Percentiles rank a stretch among this genome's conserved stretches.
Conservation (phyloP, 2,329 filamentous ascomycete genomes). For the Penicillium sp. region DNA sequence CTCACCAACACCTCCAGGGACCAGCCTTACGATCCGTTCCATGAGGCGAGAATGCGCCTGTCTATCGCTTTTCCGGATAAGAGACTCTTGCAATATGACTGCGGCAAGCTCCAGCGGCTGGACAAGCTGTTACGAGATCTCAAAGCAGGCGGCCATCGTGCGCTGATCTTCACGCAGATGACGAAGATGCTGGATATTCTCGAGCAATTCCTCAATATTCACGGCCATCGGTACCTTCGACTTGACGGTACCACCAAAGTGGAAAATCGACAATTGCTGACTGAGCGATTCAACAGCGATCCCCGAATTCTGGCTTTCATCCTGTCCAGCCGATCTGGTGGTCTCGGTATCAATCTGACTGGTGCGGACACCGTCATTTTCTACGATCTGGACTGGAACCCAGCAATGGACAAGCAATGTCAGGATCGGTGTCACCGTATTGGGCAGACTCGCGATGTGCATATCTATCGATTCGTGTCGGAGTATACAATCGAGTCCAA, state of each 20-base stretch:
- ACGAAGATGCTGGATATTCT: constrained; percentile 96
- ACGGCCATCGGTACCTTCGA: constrained; percentile 92
- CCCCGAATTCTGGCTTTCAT: constrained; percentile 91
- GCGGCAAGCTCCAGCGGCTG: constrained; percentile 87
- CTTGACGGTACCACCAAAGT: constrained; percentile 95
- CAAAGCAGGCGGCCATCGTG: constrained; percentile 84
- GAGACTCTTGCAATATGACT: constrained; percentile 93
- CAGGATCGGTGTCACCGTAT: constrained; percentile 97
- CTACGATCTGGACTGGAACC: constrained; percentile 99
- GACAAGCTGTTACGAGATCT: constrained; percentile 80
- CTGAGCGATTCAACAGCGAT: constrained; percentile 95
- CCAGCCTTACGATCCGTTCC: constrained; percentile 70
- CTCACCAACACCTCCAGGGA: constrained; percentile 45
- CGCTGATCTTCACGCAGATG: constrained; percentile 99
- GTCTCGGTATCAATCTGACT: constrained; percentile 91
- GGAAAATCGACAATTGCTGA: constrained; percentile 89
- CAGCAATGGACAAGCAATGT: constrained; percentile 98
- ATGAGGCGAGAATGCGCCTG: constrained; percentile 83
- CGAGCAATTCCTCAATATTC: constrained; percentile 95
- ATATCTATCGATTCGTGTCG: constrained; percentile 91
- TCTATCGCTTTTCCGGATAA: constrained; percentile 97
- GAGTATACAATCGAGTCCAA: constrained; percentile 97
- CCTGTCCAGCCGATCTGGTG: constrained; percentile 86
- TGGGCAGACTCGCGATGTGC: constrained; percentile 92
- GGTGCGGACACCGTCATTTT: constrained; percentile 98